A percentile compares a stretch with the other conserved stretches of the same genome.
Conservation (phyloP, 2,329 filamentous ascomycete genomes). For the Ophiostoma triangulosporum region DNA sequence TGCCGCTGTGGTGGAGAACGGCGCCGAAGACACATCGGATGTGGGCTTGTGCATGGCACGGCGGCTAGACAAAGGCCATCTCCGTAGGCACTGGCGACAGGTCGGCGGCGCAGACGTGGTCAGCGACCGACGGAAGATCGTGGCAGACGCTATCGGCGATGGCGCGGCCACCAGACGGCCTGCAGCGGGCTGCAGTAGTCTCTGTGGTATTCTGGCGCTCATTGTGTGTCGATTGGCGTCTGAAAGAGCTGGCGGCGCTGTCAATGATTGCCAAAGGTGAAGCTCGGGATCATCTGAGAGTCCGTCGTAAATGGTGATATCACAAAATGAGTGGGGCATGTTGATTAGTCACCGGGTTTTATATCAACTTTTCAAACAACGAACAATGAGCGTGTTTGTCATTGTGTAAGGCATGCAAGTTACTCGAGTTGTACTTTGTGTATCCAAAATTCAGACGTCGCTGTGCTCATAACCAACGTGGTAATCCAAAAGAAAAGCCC, state of each 20-base stretch:
- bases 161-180: neutral
- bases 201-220: slow-evolving; percentile 4
- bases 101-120: neutral
- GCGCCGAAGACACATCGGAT: neutral
- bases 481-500: neutral
- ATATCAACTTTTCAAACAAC: too few species aligned
- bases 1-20: slow-evolving; percentile 3
- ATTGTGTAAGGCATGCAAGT: too few species aligned
- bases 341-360: neutral
- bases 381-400: too few species aligned
- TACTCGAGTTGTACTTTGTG: too few species aligned
- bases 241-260: neutral
- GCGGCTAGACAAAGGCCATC: neutral
- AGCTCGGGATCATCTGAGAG: neutral
- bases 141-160: neutral
- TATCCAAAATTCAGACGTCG: too few species aligned
- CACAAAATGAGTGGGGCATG: slow-evolving; percentile 5
- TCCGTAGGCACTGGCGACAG: slow-evolving; percentile 4
- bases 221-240: neutral
- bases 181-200: neutral
- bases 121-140: neutral
- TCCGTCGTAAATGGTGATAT: slow-evolving; percentile 1
- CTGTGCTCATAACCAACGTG: neutral
- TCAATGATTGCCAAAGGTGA: neutral
- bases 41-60: neutral